These are phyloP conservation scores for Escovopsis weberi DNA, from an alignment of 2,329 filamentous ascomycete species.

Conservation along the genomic window DNA sequence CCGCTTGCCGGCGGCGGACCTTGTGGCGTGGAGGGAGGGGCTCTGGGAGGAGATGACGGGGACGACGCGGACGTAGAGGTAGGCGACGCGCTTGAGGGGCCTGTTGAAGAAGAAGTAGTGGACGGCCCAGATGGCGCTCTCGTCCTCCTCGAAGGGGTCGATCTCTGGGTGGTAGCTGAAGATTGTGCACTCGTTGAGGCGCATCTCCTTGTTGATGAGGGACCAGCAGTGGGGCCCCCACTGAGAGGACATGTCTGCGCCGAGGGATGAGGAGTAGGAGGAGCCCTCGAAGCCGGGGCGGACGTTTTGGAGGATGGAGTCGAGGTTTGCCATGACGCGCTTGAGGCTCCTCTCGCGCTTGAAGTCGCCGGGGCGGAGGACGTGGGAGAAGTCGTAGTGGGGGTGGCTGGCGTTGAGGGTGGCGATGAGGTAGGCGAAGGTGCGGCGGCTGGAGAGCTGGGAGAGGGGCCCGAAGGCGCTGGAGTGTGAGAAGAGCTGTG, in stretches of 20 bases:
- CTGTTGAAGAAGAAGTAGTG: conserved; percentile 99
- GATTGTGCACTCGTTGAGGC: conserved; percentile 70
- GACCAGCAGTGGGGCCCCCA: conserved; percentile 92
- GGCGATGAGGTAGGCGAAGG: conserved; percentile 90
- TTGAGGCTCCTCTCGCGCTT: conserved; percentile 67
- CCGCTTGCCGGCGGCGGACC: conserved; percentile 14
- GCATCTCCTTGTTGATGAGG: conserved; percentile 89
- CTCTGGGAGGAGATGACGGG: conserved; percentile 55
- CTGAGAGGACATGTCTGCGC: conserved; percentile 38
- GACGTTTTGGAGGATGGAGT: conserved; percentile 76
- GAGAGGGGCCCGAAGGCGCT: conserved; percentile 87
- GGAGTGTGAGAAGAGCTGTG: conserved; percentile 54
- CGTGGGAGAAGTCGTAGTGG: conserved; percentile 91
- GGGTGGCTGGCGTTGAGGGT: conserved; percentile 86
- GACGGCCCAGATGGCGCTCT: conserved; percentile 85
- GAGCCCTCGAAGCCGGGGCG: conserved; percentile 45
- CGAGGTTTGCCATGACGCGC: conserved; percentile 72
- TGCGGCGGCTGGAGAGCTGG: conserved; percentile 75
- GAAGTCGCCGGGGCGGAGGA: conserved; percentile 80
- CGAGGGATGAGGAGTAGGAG: conserved; percentile 23
- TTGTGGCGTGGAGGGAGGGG: conserved; percentile 28
- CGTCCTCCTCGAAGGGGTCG: conserved; percentile 82
- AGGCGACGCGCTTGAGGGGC: conserved; percentile 78
- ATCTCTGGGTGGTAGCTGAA: conserved; percentile 84
- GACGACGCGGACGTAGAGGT: conserved; percentile 83